Conservation (phyloP, 2,329 filamentous ascomycete genomes). For the Drechslerella coelobrocha region DNA sequence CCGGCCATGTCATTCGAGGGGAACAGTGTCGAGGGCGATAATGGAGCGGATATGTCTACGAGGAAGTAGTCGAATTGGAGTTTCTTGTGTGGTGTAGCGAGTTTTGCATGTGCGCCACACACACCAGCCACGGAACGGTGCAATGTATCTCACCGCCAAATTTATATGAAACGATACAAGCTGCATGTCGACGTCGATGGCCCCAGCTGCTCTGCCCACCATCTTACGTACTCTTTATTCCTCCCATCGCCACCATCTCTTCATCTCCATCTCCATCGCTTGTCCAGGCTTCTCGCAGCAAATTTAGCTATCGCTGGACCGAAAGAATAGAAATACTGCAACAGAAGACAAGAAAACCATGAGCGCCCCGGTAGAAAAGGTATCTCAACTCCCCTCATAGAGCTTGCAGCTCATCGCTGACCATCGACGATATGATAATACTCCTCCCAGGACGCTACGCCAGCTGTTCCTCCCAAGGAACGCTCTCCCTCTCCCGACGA, state of each 20-base stretch:
- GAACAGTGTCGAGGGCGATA: neutral
- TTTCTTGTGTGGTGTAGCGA: neutral
- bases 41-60: neutral
- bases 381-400: neutral
- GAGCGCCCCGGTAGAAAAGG: neutral
- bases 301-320: neutral
- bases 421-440: neutral
- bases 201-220: neutral
- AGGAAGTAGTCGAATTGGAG: neutral
- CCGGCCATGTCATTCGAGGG: slow-evolving; percentile 40
- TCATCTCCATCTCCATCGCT: neutral
- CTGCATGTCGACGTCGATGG: neutral
- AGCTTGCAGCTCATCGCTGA: neutral
- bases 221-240: neutral
- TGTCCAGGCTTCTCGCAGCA: neutral
- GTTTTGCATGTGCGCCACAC: neutral
- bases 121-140: slow-evolving; percentile 17
- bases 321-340: neutral
- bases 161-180: neutral
- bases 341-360: neutral
- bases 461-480: slow-evolving; percentile 41
- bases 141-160: neutral
- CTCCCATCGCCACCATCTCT: neutral
- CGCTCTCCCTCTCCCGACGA: slow-evolving; percentile 47
- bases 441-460: slow-evolving; percentile 22